These are phyloP conservation scores for Thozetella sp. DNA, from an alignment of 495 filamentous ascomycete species.

Conservation along the genomic window DNA sequence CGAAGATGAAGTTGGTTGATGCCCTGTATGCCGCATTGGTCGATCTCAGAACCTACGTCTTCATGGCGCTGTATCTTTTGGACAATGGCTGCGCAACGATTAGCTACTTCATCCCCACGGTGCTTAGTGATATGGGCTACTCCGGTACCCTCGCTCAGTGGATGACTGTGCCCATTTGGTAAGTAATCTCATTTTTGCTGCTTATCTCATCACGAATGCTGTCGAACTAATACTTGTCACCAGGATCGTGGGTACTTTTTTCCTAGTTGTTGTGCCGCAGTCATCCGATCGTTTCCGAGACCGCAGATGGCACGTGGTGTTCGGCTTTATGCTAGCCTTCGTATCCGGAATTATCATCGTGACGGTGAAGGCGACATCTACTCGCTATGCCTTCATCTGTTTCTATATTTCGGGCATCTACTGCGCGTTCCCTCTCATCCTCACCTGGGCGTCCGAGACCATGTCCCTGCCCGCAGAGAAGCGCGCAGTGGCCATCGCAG, in stretches of 20 bases:
- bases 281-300: constrained; percentile 22
- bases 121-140: constrained; percentile 44
- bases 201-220: no score
- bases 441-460: constrained; percentile 45
- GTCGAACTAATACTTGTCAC: not conserved
- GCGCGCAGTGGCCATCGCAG: constrained; percentile 44
- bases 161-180: constrained; percentile 42
- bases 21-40: constrained; percentile 27
- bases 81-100: constrained; percentile 44
- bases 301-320: constrained; percentile 29
- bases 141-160: constrained; percentile 39
- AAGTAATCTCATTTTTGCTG: no score
- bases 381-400: constrained; percentile 50
- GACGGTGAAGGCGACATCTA: constrained; percentile 38
- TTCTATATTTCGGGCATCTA: constrained; percentile 52
- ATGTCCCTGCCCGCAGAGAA: constrained; percentile 43
- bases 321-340: constrained; percentile 40
- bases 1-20: constrained; percentile 23
- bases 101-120: constrained; percentile 53
- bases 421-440: constrained; percentile 43
- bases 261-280: constrained; percentile 29
- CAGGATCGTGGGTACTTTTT: constrained; percentile 31
- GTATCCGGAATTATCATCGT: constrained; percentile 42
- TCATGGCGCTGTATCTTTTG: constrained; percentile 32
- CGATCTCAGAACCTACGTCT: constrained; percentile 20